These are phyloP conservation scores for Trichoderma sp. DNA, from an alignment of 2,329 filamentous ascomycete genomes.

Conservation along the genomic window DNA sequence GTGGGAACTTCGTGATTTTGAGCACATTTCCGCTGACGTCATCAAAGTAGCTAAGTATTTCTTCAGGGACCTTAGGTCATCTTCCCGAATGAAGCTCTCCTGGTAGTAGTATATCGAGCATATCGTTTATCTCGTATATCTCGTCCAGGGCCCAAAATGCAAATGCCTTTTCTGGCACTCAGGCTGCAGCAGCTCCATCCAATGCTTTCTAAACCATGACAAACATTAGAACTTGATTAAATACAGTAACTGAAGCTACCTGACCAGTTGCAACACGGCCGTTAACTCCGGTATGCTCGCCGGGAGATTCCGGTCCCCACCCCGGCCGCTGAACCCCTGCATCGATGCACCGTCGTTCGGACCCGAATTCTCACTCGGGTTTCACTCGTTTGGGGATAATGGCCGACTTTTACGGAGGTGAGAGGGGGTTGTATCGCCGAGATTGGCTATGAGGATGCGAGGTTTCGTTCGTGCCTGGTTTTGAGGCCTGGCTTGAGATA, in stretches of 20 bases:
- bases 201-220: background rate
- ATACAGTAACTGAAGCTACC: background rate
- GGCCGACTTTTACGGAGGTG: background rate
- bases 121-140: background rate
- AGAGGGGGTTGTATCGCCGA: background rate
- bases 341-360: background rate
- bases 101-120: too few relatives aligned
- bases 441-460: background rate
- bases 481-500: background rate
- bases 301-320: background rate
- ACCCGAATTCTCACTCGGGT: background rate
- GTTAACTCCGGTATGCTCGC: background rate
- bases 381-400: background rate
- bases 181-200: background rate
- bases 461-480: background rate
- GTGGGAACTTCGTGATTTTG: conserved; percentile 27
- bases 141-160: background rate
- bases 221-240: background rate
- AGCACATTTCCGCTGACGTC: conserved; percentile 31
- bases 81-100: background rate
- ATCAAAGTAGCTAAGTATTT: conserved; percentile 15
- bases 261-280: background rate
- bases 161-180: background rate
- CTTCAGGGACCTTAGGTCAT: background rate
- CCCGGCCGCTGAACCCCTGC: background rate